Evolutionary conservation across 805 yeast species (phyloP).

Genomic region (Lachancea thermotolerans): DNA sequence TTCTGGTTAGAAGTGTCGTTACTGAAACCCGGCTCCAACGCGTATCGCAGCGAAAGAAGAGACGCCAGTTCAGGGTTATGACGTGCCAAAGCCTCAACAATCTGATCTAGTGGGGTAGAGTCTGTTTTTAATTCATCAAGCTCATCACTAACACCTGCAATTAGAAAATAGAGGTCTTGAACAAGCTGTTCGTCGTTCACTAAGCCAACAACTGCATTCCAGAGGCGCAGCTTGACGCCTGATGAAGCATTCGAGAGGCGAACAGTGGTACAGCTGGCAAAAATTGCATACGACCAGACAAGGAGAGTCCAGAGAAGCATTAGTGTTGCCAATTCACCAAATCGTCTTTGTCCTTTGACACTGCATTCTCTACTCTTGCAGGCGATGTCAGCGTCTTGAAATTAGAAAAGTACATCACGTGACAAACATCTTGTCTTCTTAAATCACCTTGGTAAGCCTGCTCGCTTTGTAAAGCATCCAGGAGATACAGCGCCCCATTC

Average conservation of each 20-base stretch:
- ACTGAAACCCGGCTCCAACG: slow-evolving; percentile 15
- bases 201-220: slow-evolving; percentile 3
- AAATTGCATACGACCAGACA: neutral
- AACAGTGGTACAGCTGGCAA: neutral
- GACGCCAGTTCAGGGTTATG: slow-evolving; percentile 11
- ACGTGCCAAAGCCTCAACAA: neutral
- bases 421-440: no score
- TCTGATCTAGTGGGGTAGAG: slow-evolving; percentile 1
- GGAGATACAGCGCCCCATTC: no score
- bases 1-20: slow-evolving; percentile 5
- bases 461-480: no score
- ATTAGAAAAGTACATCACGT: no score
- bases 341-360: no score
- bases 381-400: no score
- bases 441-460: no score
- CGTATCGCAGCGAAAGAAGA: slow-evolving; percentile 13
- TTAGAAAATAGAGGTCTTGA: slow-evolving; percentile 3
- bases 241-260: slow-evolving; percentile 1
- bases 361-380: no score
- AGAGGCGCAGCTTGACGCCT: slow-evolving; percentile 1
- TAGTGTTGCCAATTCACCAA: neutral
- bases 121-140: slow-evolving; percentile 6
- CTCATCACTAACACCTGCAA: slow-evolving; percentile 6
- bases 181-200: neutral
- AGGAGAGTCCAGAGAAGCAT: neutral